Base-by-base conservation (phyloP, 75 land plant genomes). In the Selaginella tamariscina region DNA sequence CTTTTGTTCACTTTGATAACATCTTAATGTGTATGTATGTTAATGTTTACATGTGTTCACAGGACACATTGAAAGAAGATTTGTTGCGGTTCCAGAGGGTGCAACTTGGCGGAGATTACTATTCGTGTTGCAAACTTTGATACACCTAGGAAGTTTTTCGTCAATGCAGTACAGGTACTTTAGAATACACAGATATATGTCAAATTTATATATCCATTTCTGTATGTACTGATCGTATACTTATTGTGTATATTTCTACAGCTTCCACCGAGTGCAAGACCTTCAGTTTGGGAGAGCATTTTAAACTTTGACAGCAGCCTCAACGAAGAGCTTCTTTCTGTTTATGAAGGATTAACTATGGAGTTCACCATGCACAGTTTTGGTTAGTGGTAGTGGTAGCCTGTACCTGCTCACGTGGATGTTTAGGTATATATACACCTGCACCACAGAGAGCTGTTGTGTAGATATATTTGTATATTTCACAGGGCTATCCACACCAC, bases 371-470 rank as follows among this genome's bases (percentile, higher is more conserved):
- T 94, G 44, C 98, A 29, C 91, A 89, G 67, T 94, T 94, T 68
- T 94, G 98, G 98, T 90, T 11, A 94, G 98, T 79, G 98, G 98
- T 27, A 82, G 79, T 56, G 98, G 96, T 55, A 94, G 91, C 69
- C 82, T 64, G 82, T 76, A 44, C 57, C 78, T 23, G 80, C 91
- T n/a, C 18, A 67, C 32, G 86, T 88, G 31, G 91, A 87, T 72
- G 74, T 94, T 68, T 88, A 94, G 91, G 98, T 94, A 77, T 27
- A 1, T 44, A 54, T 39, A 2, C 39, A 20, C 49, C 13, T 29
- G 26, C 62, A 22, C 2, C 21, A 57, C 26, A 57, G 22, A 20
- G n/a, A n/a, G n/a, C n/a, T n/a, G n/a, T n/a, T n/a, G n/a, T n/a
- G n/a, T n/a, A n/a, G n/a, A n/a, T n/a, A n/a, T n/a, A n/a, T n/a